A percentile compares a stretch with the other conserved stretches of the same genome.
phyloP scores from a whole-genome alignment of 2,329 filamentous ascomycete species.

The Colletotrichum truncatum region DNA sequence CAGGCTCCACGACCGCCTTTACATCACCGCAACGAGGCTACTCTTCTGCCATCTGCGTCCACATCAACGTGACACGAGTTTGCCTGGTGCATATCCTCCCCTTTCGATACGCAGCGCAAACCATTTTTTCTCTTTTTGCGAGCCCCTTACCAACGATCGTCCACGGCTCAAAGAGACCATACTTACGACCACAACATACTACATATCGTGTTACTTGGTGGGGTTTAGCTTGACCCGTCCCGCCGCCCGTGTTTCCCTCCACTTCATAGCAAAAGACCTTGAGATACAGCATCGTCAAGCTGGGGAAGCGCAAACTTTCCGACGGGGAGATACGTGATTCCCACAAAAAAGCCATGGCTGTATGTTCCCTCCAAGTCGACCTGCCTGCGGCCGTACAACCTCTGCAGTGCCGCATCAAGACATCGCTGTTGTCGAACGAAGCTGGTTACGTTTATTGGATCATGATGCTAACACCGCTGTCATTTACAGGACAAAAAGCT shows the following conservation, averaged over 20 bases:
- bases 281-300: slow-evolving; percentile 51
- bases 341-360: slow-evolving; percentile 69
- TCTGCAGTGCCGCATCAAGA: slow-evolving; percentile 2
- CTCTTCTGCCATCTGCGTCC: slow-evolving; percentile 9
- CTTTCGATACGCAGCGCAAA: slow-evolving; percentile 31
- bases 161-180: background rate
- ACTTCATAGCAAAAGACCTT: slow-evolving; percentile 25
- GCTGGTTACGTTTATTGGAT: background rate
- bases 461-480: slow-evolving; percentile 28
- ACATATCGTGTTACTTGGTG: slow-evolving; percentile 36
- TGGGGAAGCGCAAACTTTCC: slow-evolving; percentile 76
- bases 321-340: slow-evolving; percentile 65
- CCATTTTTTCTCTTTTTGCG: slow-evolving; percentile 34
- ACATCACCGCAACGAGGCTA: slow-evolving; percentile 27
- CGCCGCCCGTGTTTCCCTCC: slow-evolving; percentile 30
- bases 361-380: slow-evolving; percentile 48
- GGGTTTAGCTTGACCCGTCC: slow-evolving; percentile 46
- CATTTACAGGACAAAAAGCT: slow-evolving; percentile 58
- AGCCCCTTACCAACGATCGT: slow-evolving; percentile 16
- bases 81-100: slow-evolving; percentile 20
- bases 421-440: background rate
- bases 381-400: background rate
- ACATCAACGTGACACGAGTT: slow-evolving; percentile 15
- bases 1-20: slow-evolving; percentile 20
- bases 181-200: slow-evolving; percentile 1